These are phyloP conservation scores for Zelopaecilomyces penicillatus DNA, from an alignment of 2,329 filamentous ascomycete genomes.

Conservation along the genomic window DNA sequence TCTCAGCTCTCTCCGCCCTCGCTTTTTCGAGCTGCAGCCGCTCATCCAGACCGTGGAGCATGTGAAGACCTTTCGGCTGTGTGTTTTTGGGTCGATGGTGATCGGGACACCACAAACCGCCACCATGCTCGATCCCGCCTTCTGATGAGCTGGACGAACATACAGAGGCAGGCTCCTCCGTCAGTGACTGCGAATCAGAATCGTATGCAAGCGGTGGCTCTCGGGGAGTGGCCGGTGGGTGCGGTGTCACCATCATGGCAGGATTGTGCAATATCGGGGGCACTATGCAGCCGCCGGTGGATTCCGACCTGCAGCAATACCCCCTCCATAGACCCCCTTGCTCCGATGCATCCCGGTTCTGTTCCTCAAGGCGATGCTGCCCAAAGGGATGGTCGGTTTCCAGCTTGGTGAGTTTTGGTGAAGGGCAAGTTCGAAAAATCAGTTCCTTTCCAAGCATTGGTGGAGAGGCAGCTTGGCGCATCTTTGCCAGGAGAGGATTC, in stretches of 20 bases:
- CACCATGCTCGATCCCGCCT: constrained; percentile 4
- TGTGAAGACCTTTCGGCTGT: constrained; percentile 37
- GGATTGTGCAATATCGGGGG: constrained; percentile 37
- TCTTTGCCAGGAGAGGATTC: constrained; percentile 33
- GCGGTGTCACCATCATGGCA: constrained; percentile 43
- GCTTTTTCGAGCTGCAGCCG: constrained; percentile 41
- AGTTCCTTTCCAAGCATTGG: constrained; percentile 85
- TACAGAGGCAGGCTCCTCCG: constrained; percentile 30
- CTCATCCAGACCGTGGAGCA: constrained; percentile 44
- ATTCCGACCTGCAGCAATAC: constrained; percentile 46
- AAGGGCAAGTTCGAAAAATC: constrained; percentile 70
- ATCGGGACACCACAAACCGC: constrained; percentile 12
- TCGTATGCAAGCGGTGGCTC: constrained; percentile 33
- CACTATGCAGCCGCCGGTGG: constrained; percentile 29
- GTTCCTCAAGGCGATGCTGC: constrained; percentile 37
- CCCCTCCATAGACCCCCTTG: constrained; percentile 68
- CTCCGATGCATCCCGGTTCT: constrained; percentile 47
- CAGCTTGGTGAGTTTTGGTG: constrained; percentile 76
- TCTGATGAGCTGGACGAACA: constrained; percentile 16
- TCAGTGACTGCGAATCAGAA: constrained; percentile 29
- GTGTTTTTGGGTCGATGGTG: constrained; percentile 21
- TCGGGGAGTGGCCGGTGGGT: constrained; percentile 29
- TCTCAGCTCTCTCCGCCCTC: constrained; percentile 41
- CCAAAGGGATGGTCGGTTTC: constrained; percentile 64
- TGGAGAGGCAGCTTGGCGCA: constrained; percentile 53